Evolutionary conservation across 768 basidiomycete species (phyloP).

Genomic region (Strobilomyces echinocephalus): DNA sequence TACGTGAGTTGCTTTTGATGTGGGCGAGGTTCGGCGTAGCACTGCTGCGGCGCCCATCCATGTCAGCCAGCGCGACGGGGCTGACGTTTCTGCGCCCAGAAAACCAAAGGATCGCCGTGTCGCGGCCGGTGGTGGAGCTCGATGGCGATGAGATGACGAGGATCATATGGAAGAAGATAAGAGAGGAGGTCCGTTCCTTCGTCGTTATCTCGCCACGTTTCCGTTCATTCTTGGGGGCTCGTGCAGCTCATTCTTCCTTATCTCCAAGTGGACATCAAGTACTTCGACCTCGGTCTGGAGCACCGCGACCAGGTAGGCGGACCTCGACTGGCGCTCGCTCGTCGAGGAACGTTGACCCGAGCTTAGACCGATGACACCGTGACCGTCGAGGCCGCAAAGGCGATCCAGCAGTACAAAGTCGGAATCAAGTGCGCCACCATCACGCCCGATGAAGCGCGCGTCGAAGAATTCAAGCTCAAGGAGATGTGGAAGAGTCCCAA

Average conservation of each 20-base stretch:
- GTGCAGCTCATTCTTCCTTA: constrained; percentile 91
- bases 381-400: constrained; percentile 89
- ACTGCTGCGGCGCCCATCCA: neutral
- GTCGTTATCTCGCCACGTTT: neutral
- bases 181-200: constrained; percentile 69
- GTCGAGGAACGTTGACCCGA: neutral
- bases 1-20: constrained; percentile 27
- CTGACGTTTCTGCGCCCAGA: constrained; percentile 16
- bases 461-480: constrained; percentile 96
- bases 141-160: constrained; percentile 99
- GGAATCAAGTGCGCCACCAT: constrained; percentile 99
- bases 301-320: constrained; percentile 73
- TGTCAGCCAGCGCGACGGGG: neutral
- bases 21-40: constrained; percentile 1
- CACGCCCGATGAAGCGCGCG: constrained; percentile 95
- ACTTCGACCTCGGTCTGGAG: constrained; percentile 95
- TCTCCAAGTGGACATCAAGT: constrained; percentile 94
- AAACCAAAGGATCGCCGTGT: constrained; percentile 64
- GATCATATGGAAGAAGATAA: constrained; percentile 98
- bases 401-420: constrained; percentile 90
- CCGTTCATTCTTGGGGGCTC: neutral
- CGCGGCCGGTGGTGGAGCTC: constrained; percentile 89
- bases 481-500: constrained; percentile 99
- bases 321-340: neutral
- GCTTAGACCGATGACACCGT: constrained; percentile 86